Evolutionary conservation across 805 yeast genomes (phyloP).

Genomic region (Debaryomyces hansenii): DNA sequence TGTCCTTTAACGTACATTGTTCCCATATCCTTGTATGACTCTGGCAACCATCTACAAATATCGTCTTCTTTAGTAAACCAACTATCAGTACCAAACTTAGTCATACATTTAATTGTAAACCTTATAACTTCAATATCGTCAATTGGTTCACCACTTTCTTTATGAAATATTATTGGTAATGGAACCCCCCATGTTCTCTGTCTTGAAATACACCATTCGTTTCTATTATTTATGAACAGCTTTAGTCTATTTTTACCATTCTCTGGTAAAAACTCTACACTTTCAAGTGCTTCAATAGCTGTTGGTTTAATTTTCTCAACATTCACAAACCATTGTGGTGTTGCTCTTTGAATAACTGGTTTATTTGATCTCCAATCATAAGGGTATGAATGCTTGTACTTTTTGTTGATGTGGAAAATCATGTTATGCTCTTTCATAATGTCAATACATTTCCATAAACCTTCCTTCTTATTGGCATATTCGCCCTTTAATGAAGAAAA

Average conservation of each 20-base stretch:
- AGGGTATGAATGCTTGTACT: constrained; percentile 82
- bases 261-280: constrained; percentile 72
- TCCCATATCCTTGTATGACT: constrained; percentile 40
- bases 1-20: constrained; percentile 58
- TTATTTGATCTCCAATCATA: constrained; percentile 96
- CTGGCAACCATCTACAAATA: constrained; percentile 75
- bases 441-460: constrained; percentile 52
- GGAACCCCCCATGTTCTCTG: constrained; percentile 99
- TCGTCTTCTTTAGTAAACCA: constrained; percentile 71
- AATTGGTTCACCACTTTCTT: constrained; percentile 62
- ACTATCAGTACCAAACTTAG: constrained; percentile 62
- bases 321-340: constrained; percentile 96
- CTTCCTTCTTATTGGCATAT: constrained; percentile 24
- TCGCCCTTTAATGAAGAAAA: constrained; percentile 48
- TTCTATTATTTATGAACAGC: constrained; percentile 73
- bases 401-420: constrained; percentile 47
- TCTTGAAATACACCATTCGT: constrained; percentile 97
- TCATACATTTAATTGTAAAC: constrained; percentile 57
- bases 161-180: constrained; percentile 74
- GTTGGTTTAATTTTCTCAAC: constrained; percentile 67
- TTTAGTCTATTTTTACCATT: constrained; percentile 68
- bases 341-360: constrained; percentile 92
- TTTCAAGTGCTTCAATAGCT: constrained; percentile 59
- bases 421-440: constrained; percentile 43
- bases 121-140: constrained; percentile 54